These are phyloP conservation scores for Lactarius indigo DNA, from an alignment of 768 basidiomycete species.

Conservation along the genomic window DNA sequence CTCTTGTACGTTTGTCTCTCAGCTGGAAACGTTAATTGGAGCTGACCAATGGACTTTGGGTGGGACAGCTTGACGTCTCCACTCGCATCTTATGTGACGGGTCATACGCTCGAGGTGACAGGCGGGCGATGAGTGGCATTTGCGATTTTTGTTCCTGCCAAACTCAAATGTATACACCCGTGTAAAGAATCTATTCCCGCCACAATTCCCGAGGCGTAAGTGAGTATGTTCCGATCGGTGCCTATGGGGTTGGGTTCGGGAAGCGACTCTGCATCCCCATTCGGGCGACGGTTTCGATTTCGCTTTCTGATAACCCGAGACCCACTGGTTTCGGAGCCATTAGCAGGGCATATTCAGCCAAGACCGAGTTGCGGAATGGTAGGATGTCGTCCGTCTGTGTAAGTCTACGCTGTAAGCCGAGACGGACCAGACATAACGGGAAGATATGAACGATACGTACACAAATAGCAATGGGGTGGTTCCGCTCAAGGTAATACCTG, in stretches of 20 bases:
- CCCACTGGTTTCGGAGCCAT: conserved; percentile 70
- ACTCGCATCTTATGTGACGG: conserved; percentile 73
- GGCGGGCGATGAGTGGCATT: conserved; percentile 46
- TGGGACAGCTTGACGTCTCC: conserved; percentile 64
- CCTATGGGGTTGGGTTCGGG: conserved; percentile 2
- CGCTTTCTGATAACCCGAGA: conserved; percentile 57
- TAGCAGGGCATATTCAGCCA: conserved; percentile 77
- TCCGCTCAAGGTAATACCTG: conserved; percentile 53
- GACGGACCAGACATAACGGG: conserved; percentile 1
- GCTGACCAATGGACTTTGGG: conserved; percentile 18
- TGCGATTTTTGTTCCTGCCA: conserved; percentile 4
- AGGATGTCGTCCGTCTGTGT: conserved; percentile 80
- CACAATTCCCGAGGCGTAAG: conserved; percentile 6
- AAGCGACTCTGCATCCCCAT: conserved; percentile 54
- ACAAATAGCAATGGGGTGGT: conserved; percentile 74
- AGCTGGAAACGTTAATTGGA: not conserved
- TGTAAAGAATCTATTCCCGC: conserved; percentile 13
- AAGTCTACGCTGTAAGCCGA: conserved; percentile 10
- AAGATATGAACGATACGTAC: conserved; percentile 41
- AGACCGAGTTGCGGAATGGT: conserved; percentile 68
- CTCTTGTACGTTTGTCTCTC: conserved; percentile 59
- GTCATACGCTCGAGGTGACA: conserved; percentile 82
- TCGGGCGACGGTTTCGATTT: conserved; percentile 53
- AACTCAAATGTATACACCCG: conserved; percentile 7
- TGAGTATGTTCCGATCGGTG: conserved; percentile 15